phyloP scores from a whole-genome alignment of 192 early-diverging fungal species.

The Coemansia sp. region DNA sequence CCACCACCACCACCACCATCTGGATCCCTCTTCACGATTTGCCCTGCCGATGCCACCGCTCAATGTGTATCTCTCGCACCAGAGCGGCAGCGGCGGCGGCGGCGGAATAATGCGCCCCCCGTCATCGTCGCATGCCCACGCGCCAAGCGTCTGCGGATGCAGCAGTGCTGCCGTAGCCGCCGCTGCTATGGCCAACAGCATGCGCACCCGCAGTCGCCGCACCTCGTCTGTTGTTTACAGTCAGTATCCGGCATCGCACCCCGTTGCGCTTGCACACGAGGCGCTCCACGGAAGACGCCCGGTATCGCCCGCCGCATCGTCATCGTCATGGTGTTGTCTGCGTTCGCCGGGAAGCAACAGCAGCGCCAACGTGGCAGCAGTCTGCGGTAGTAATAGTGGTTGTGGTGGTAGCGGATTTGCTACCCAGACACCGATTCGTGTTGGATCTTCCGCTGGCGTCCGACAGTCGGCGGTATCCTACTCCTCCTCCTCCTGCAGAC shows the following conservation, averaged over 20 bases:
- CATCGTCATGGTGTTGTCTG: neutral
- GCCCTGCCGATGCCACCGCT: neutral
- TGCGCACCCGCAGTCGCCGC: neutral
- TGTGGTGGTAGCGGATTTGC: neutral
- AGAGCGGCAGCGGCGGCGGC: too few relatives aligned
- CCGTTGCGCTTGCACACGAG: slow-evolving; percentile 34
- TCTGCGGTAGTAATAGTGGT: too few relatives aligned
- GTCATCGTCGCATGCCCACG: neutral
- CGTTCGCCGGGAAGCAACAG: slow-evolving; percentile 2
- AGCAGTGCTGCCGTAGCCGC: neutral
- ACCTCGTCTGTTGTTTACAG: neutral
- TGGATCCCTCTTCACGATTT: neutral
- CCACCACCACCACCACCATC: too few relatives aligned
- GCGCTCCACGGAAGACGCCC: slow-evolving; percentile 36
- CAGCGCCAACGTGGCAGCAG: neutral
- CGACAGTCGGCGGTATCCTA: too few relatives aligned
- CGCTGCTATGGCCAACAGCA: neutral
- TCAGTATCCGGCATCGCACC: slow-evolving; percentile 22
- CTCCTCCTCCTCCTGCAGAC: too few relatives aligned
- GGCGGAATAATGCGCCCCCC: neutral
- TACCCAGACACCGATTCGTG: neutral
- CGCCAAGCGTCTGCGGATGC: neutral
- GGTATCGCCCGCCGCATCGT: neutral
- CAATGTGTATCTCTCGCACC: neutral
- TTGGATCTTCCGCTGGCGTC: neutral